Evolutionary conservation across 2,329 filamentous ascomycete genomes (phyloP).

Genomic region (Xylariaceae sp.): DNA sequence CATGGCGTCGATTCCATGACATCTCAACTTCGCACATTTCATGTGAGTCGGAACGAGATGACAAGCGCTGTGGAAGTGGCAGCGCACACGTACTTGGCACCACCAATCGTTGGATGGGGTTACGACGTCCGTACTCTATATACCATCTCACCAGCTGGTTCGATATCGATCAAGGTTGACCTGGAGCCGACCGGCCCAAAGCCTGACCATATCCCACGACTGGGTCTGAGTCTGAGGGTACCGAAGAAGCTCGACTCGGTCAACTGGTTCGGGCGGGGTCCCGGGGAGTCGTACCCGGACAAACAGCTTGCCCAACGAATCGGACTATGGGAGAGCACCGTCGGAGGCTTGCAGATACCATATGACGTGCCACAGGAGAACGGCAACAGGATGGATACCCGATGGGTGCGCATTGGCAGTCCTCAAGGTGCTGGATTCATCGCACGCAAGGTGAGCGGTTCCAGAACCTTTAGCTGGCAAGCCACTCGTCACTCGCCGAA

Average conservation of each 20-base stretch:
- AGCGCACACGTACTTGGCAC: conserved; percentile 56
- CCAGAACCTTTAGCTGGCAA: conserved; percentile 9
- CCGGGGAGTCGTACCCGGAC: conserved; percentile 69
- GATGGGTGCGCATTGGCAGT: conserved; percentile 49
- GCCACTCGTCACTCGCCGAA: conserved; percentile 9
- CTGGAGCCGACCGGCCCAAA: conserved; percentile 51
- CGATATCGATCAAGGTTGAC: conserved; percentile 52
- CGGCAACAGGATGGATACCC: conserved; percentile 65
- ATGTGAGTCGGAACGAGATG: conserved; percentile 28
- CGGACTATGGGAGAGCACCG: conserved; percentile 49
- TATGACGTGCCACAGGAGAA: conserved; percentile 72
- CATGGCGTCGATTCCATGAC: conserved; percentile 47
- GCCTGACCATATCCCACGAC: conserved; percentile 61
- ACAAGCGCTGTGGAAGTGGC: conserved; percentile 32
- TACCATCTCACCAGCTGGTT: conserved; percentile 50
- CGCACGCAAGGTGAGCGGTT: neutral
- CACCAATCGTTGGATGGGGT: conserved; percentile 65
- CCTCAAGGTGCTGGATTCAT: neutral
- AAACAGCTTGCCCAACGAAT: conserved; percentile 64
- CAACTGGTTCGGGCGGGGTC: conserved; percentile 68
- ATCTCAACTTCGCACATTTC: conserved; percentile 38
- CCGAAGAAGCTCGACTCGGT: conserved; percentile 29
- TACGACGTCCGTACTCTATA: conserved; percentile 56
- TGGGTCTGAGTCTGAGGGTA: conserved; percentile 58
- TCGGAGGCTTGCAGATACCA: conserved; percentile 57